Evolutionary conservation across 495 filamentous ascomycete genomes (phyloP), one percentile per base, ranked within the genome.

Genomic region (Podospora conica): DNA sequence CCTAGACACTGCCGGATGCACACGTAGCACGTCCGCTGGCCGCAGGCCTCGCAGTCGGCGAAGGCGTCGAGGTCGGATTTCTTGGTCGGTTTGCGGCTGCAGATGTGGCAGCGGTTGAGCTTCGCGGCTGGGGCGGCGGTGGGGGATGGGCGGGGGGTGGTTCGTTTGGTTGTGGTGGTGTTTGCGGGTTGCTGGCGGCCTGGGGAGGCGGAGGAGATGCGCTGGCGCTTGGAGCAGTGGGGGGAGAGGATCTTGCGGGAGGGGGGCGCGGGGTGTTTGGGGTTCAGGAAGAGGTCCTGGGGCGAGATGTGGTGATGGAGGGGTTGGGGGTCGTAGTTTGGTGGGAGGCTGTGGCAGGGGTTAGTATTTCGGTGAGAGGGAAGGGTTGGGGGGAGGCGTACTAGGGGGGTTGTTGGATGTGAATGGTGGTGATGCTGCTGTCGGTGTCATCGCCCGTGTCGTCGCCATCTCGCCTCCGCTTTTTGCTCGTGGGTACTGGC

Each of bases 51-150:
- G 63, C 81, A 83, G 64, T 81, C 74, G 55, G 78, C 76, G 63
- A 78, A 83, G 29, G 75, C 77, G 65, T 83, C 80, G 53, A 82
- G 78, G 66, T 83, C 79, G 48, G 78, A 75, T 61, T 79, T 82
- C 73, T 77, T 81, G 66, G 69, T 78, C 0, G 81, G 81, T 53
- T 78, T 77, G 28, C 80, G 77, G 66, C 71, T 77, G 72, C 81
- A 83, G 64, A 83, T 79, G 72, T 83, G 79, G 66, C 81, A 83
- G 15, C 79, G 77, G 61, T 63, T 76, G 1, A 74, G 64, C 0
- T 70, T 58, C 2, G 71, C 53, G 2, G 71, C 22, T n/a, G 66
- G 33, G 55, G 64, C 33, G 9, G 66, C 23, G 2, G 54, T 22
- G 15, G 65, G 27, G 22, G 59, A 33, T 40, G 53, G 29, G 64